Evolutionary conservation across 768 basidiomycete genomes (phyloP), one percentile per base, ranked within the genome.

Genomic region (Calocybe cyanea): DNA sequence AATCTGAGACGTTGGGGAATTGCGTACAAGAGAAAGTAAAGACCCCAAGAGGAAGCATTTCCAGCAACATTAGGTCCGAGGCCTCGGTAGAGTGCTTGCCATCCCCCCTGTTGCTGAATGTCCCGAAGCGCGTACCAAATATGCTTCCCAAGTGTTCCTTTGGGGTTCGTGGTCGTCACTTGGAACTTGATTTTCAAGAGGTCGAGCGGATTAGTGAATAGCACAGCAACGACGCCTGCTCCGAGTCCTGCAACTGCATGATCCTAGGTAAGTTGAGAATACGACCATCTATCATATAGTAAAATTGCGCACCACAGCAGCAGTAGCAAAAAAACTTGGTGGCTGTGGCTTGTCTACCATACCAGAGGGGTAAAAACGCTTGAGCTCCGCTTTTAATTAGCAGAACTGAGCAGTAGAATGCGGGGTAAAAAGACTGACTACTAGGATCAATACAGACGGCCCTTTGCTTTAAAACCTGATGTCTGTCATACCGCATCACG

Each of bases 191-290:
- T 77, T 69, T 98, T 98, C 65, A 99, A 75, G 9, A 98, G 77
- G 67, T 99, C 96, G 25, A 99, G 76, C 6, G 96, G 96, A 63
- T 98, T 93, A 91, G 98, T 94, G 66, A 90, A 90, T 23, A 97
- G 73, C 38, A 93, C 92, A 28, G 92, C 89, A 57, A 86, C 84
- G 54, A 91, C 82, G 46, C 96, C 96, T 31, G 96, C 94, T 41
- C 89, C 86, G 41, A 98, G 78, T 45, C 96, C 96, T 35, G 92
- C 91, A 43, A 83, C 81, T 24, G 95, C 93, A 83, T 97, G 93
- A 66, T 98, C 96, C 91, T 95, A 55, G 11, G 30, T 5, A 46
- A 15, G 5, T 6, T 28, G 25, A 11, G 25, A 6, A 6, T 6
- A 28, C 25, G 25, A 28, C 6, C 25, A 5, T 28, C 25, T 11